Base-by-base conservation (phyloP, 176 grass and related monocot genomes). In the Aegilops speltoides region DNA sequence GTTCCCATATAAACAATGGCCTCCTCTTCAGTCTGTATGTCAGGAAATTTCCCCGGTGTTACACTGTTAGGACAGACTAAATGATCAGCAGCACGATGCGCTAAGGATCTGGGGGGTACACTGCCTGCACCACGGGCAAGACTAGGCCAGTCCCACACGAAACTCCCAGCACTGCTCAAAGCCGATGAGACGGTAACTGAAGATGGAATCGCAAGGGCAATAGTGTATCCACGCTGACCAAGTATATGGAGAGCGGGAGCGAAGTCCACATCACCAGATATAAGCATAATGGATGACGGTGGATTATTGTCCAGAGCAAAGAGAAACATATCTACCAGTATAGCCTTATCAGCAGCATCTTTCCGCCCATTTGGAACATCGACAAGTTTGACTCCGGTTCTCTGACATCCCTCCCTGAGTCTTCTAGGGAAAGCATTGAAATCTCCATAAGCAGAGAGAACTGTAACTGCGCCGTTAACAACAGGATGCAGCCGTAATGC, bases 371-470 rank as follows among this genome's bases (percentile, higher is more conserved):
- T 95, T 73, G 93, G 93, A 76, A 95, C 93, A 89, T 95, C 93
- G 74, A 95, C 90, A 64, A 95, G 90, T 79, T 95, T 95, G 77
- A 95, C 93, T 64, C 93, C 90, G 43, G 93, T 95, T 88, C 93
- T 89, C 76, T 98, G 96, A 38, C 93, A 98, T 31, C 96, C 93
- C 86, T 98, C 96, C 52, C 96, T 90, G 15, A 98, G 91, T 72
- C 92, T 95, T 50, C 96, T 91, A 25, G 96, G 96, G 72, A 98
- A 95, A 52, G 93, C 86, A 84, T 98, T 98, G 79, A 96, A 96
- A 92, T 98, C 93, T 38, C 96, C 96, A 73, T 89, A 98, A 79
- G 96, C 96, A 78, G 96, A 94, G 15, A 98, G 93, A 88, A 90
- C 78, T 57, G 96, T 94, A 40, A 98, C 96, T 41, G 86, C 89